phyloP scores from a whole-genome alignment of 805 yeast species.

The Ascoidea tarda region DNA sequence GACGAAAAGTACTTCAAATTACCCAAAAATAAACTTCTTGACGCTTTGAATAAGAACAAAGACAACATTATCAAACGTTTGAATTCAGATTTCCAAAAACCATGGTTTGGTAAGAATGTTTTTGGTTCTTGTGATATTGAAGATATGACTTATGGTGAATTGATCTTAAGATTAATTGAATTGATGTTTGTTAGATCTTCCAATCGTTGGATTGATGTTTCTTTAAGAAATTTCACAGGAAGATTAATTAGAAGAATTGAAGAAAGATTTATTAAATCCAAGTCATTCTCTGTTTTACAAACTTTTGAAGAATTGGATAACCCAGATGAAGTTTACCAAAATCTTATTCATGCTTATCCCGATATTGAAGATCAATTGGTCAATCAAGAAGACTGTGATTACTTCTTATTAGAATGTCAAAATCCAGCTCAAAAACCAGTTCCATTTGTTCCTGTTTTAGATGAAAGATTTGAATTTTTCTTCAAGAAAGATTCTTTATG shows the following conservation, averaged over 20 bases:
- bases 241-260: slow-evolving; percentile 86
- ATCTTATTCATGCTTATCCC: slow-evolving; percentile 56
- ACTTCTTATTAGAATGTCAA: slow-evolving; percentile 70
- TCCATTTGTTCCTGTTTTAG: slow-evolving; percentile 92
- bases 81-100: slow-evolving; percentile 93
- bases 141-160: slow-evolving; percentile 92
- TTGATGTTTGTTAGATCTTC: slow-evolving; percentile 70
- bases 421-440: slow-evolving; percentile 91
- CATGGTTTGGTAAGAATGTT: slow-evolving; percentile 82
- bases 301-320: slow-evolving; percentile 50
- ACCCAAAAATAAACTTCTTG: slow-evolving; percentile 79
- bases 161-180: slow-evolving; percentile 76
- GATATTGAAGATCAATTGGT: slow-evolving; percentile 68
- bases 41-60: slow-evolving; percentile 69
- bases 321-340: slow-evolving; percentile 48
- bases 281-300: slow-evolving; percentile 59
- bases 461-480: slow-evolving; percentile 87
- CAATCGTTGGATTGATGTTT: slow-evolving; percentile 72
- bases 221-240: slow-evolving; percentile 80
- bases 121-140: slow-evolving; percentile 79
- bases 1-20: slow-evolving; percentile 86
- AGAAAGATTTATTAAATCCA: slow-evolving; percentile 70
- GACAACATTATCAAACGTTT: slow-evolving; percentile 74
- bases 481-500: slow-evolving; percentile 98
- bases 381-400: slow-evolving; percentile 92